These are phyloP conservation scores for Vaccinium darrowii DNA, from an alignment of 148 eudicot genomes.

Conservation along the genomic window DNA sequence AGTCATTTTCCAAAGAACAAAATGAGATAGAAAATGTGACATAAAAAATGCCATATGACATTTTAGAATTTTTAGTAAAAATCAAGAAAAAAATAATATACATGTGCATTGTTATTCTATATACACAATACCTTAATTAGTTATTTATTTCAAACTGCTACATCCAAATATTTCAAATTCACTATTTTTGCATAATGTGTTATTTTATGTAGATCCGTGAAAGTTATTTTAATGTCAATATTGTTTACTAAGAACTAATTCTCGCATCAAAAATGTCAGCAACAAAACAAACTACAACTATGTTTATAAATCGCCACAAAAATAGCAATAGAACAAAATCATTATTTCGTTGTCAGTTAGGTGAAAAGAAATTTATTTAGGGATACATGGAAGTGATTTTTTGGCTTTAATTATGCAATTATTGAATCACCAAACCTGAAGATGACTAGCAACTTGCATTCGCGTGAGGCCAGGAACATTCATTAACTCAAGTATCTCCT, in stretches of 20 bases:
- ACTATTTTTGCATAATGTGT: no score
- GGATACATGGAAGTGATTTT: not conserved
- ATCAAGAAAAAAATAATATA: not conserved
- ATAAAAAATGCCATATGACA: not conserved
- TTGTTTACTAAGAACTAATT: not conserved
- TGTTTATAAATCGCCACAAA: not conserved
- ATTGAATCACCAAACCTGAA: conserved; percentile 12
- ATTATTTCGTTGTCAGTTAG: not conserved
- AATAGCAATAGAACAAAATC: not conserved
- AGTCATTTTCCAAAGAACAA: not conserved
- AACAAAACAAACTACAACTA: not conserved
- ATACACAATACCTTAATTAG: not conserved
- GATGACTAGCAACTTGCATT: conserved; percentile 24
- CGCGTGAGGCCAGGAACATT: conserved; percentile 18
- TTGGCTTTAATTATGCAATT: not conserved
- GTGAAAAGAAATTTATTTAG: not conserved
- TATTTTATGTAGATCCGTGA: not conserved
- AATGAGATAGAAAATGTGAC: not conserved
- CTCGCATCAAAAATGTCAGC: no score
- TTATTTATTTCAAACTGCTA: not conserved
- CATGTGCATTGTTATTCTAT: no score
- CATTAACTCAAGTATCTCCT: conserved; percentile 16
- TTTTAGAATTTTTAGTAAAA: not conserved
- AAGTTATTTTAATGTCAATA: not conserved
- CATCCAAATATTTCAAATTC: not conserved